These are phyloP conservation scores for Bryum argenteum DNA, from an alignment of 225 moss, liverwort and hornwort genomes.

Conservation along the genomic window DNA sequence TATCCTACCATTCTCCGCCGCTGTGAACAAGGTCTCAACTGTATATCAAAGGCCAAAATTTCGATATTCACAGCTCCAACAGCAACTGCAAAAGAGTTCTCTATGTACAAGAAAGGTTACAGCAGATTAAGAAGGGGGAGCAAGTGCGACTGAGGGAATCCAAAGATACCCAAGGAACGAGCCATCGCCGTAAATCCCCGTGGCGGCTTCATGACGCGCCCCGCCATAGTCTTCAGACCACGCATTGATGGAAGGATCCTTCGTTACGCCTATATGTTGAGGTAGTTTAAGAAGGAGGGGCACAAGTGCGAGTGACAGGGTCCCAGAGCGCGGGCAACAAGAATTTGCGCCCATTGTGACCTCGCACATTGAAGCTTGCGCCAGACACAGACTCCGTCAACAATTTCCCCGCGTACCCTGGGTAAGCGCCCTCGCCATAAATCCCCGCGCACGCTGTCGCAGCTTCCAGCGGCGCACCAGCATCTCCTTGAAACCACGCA, in stretches of 20 bases:
- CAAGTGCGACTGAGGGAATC: constrained; percentile 57
- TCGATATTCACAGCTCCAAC: constrained; percentile 30
- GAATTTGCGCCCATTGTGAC: constrained; percentile 58
- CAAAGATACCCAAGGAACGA: constrained; percentile 75
- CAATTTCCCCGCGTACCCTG: constrained; percentile 64
- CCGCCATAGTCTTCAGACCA: constrained; percentile 67
- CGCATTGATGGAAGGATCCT: constrained; percentile 73
- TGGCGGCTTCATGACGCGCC: constrained; percentile 63
- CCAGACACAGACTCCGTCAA: constrained; percentile 46
- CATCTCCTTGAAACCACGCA: constrained; percentile 77
- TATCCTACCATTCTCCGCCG: constrained; percentile 14
- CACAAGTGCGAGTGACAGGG: constrained; percentile 55
- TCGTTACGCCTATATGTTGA: constrained; percentile 40
- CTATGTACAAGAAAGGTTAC: constrained; percentile 35
- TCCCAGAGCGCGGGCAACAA: constrained; percentile 81
- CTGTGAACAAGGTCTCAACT: constrained; percentile 40
- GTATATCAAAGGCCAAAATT: constrained; percentile 15
- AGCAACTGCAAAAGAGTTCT: constrained; percentile 1
- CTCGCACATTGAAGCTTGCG: constrained; percentile 68
- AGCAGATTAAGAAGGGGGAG: constrained; percentile 40
- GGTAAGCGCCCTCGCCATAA: constrained; percentile 69
- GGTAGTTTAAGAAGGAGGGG: constrained; percentile 39
- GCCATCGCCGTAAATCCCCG: constrained; percentile 66
- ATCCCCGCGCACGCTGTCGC: constrained; percentile 71
- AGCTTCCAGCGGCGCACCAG: constrained; percentile 61